Evolutionary conservation across 2,329 filamentous ascomycete genomes (phyloP), one percentile per base, ranked within the genome.

Genomic region (Exophiala dermatitidis): DNA sequence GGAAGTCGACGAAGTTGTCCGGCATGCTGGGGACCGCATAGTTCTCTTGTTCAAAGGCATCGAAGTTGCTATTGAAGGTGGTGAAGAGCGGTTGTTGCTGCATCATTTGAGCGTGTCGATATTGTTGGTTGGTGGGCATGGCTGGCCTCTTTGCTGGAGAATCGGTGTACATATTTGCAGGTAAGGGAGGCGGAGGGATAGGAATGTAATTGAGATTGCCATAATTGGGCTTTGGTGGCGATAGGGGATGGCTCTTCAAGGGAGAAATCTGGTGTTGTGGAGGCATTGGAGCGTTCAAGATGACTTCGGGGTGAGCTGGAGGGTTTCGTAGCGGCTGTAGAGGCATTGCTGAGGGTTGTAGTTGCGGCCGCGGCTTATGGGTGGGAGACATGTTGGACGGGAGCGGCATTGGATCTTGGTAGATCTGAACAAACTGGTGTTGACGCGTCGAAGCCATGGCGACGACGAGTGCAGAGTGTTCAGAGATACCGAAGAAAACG

Each of bases 191-290:
- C 43, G 74, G 70, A 56, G 69, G 71, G 47, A 82, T 78, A 66
- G 85, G 84, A 59, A 93, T 74, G 64, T 80, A 68, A 76, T 77
- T 63, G 75, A 77, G 62, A 84, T 78, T 59, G 78, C 80, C 63
- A 77, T 78, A 58, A 77, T 77, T 37, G 77, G 83, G 52, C 76
- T 78, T 40, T 72, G 72, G 62, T 74, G 74, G 51, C 71, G 69
- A 33, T 77, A 71, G 72, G 93, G 94, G 64, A 78, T 79, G 7
- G 87, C 88, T 50, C 88, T 94, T 53, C 77, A 77, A 65, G 74
- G 77, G 72, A 63, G 74, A 68, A 4, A 58, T 31, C 9, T 55
- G 75, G 66, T 61, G 66, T 61, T 60, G 70, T 65, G 56, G 69
- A 56, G 68, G 64, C 50, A 74, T 69, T 26, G 79, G 72, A 28